Evolutionary conservation across 1,139 yeast species (phyloP).

Genomic region (Zygosaccharomyces sapae): DNA sequence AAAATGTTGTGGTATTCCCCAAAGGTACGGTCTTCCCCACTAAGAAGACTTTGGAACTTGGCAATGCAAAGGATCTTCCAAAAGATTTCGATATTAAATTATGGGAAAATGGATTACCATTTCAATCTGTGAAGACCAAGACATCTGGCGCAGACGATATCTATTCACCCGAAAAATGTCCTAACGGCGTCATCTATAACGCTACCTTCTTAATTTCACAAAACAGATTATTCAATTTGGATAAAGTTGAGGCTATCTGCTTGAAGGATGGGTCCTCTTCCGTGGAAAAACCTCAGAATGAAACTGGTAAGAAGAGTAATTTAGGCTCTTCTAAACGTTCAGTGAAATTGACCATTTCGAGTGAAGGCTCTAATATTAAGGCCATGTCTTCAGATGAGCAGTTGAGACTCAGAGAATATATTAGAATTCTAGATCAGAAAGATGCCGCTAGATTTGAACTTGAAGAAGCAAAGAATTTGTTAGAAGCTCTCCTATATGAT

Average conservation of each 20-base stretch:
- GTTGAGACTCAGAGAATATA: constrained; percentile 31
- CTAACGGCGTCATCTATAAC: constrained; percentile 43
- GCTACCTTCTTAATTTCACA: constrained; percentile 47
- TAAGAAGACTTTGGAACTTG: constrained; percentile 12
- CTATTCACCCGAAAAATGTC: constrained; percentile 43
- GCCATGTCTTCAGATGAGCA: constrained; percentile 47
- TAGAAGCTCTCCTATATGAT: constrained; percentile 57
- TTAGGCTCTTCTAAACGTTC: constrained; percentile 14
- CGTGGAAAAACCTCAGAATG: constrained; percentile 11
- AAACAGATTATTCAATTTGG: constrained; percentile 49
- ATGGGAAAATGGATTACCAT: constrained; percentile 51
- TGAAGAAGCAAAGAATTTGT: constrained; percentile 49
- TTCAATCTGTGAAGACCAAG: constrained; percentile 40
- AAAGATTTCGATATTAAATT: constrained; percentile 44
- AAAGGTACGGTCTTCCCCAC: constrained; percentile 40
- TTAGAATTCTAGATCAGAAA: constrained; percentile 30
- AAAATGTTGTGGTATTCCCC: constrained; percentile 39
- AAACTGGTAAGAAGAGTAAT: constrained; percentile 8
- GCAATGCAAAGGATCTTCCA: constrained; percentile 22
- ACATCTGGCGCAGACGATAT: constrained; percentile 31
- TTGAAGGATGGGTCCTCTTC: constrained; percentile 14
- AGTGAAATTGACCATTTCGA: constrained; percentile 22
- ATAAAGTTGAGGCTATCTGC: constrained; percentile 44
- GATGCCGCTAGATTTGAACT: constrained; percentile 48
- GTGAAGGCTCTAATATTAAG: constrained; percentile 41